Percentiles rank a stretch among this genome's conserved stretches.
These are phyloP conservation scores for Lyophyllum semitale DNA, from an alignment of 768 basidiomycete genomes.

Conservation along the genomic window DNA sequence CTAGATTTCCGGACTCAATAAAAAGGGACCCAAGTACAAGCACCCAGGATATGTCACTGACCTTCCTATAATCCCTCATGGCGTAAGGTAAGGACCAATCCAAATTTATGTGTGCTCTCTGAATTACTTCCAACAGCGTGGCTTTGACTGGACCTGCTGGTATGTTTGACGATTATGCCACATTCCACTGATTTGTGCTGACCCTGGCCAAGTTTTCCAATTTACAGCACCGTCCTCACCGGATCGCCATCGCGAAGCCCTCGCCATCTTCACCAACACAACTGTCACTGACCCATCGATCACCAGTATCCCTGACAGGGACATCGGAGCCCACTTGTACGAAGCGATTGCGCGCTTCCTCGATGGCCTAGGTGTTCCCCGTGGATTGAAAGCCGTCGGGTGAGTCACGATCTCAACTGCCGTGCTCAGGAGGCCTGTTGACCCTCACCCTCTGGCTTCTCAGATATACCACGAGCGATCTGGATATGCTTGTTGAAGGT, in stretches of 20 bases:
- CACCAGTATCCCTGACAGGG: constrained; percentile 72
- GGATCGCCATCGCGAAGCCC: constrained; percentile 84
- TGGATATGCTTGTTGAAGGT: constrained; percentile 81
- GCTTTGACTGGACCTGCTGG: constrained; percentile 89
- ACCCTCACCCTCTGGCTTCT: background rate
- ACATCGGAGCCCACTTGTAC: constrained; percentile 75
- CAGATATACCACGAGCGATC: constrained; percentile 67
- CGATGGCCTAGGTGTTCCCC: constrained; percentile 80
- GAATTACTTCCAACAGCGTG: constrained; percentile 46
- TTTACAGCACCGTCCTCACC: constrained; percentile 96
- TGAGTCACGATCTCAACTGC: constrained; percentile 21
- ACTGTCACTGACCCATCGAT: constrained; percentile 71
- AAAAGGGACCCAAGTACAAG: constrained; percentile 89
- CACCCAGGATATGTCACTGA: constrained; percentile 88
- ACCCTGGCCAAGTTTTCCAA: constrained; percentile 67
- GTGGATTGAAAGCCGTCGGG: constrained; percentile 83
- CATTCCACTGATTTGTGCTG: background rate
- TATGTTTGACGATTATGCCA: constrained; percentile 16
- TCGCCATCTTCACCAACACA: constrained; percentile 78
- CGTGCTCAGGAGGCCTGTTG: background rate
- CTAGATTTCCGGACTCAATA: constrained; percentile 94
- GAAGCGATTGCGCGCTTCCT: constrained; percentile 90
- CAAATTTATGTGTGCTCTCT: background rate
- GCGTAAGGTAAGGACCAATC: constrained; percentile 57
- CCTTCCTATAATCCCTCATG: constrained; percentile 92